Conservation (phyloP, 306 rosid genomes). For the Herpetospermum pedunculosum region DNA sequence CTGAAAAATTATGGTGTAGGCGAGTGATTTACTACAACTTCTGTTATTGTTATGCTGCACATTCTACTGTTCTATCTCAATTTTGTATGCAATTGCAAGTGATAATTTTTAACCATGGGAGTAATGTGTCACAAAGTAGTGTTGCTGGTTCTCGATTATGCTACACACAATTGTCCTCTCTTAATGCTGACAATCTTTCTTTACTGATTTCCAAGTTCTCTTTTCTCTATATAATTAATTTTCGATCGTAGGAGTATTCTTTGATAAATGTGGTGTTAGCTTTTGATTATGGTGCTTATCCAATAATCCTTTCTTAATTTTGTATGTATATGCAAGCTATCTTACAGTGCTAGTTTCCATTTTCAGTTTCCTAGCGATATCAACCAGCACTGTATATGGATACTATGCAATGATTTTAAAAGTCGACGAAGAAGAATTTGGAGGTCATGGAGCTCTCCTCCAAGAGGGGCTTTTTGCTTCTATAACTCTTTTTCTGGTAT, state of each 20-base stretch:
- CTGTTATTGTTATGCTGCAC: not conserved
- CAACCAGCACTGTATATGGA: conserved; percentile 64
- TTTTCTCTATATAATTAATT: not conserved
- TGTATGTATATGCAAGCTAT: not conserved
- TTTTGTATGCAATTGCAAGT: not conserved
- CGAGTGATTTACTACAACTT: not conserved
- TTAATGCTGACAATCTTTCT: not conserved
- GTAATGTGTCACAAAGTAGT: not conserved
- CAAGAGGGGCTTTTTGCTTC: conserved; percentile 99
- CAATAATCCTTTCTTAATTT: not conserved
- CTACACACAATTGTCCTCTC: not conserved
- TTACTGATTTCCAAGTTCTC: conserved; percentile 5
- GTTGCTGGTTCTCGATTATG: not conserved
- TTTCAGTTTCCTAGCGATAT: conserved; percentile 65
- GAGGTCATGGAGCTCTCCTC: conserved; percentile 97
- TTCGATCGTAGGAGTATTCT: not conserved
- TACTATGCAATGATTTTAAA: conserved; percentile 74
- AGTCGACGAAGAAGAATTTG: conserved; percentile 94
- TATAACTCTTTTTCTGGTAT: conserved; percentile 86
- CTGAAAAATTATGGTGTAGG: too few relatives aligned
- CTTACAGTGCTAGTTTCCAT: not conserved
- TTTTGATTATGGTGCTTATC: not conserved
- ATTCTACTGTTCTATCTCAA: not conserved
- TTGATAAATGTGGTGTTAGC: not conserved
- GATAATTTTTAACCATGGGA: not conserved